Evolutionary conservation across 306 rosid species (phyloP).

Genomic region (Rubus idaeus): DNA sequence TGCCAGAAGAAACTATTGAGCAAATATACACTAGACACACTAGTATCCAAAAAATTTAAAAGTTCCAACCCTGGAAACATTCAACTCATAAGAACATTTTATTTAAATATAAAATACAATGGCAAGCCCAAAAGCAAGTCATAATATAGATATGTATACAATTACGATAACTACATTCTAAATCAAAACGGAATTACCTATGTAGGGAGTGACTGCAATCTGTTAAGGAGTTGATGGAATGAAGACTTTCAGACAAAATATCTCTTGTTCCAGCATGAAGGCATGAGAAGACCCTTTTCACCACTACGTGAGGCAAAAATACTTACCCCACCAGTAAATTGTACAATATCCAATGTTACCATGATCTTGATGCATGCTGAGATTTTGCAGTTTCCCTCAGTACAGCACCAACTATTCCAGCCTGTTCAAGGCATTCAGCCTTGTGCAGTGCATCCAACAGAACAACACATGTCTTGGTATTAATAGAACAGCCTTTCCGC

Average conservation of each 20-base stretch:
- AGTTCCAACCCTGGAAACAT: constrained; percentile 1
- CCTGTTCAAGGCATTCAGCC: constrained; percentile 90
- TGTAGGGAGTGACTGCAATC: constrained; percentile 18
- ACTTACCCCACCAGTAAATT: constrained; percentile 12
- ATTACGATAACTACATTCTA: not conserved
- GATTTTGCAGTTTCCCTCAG: constrained; percentile 84
- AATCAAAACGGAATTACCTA: not conserved
- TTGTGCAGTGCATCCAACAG: constrained; percentile 86
- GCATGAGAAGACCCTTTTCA: constrained; percentile 9
- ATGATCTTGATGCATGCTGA: constrained; percentile 73
- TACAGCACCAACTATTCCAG: constrained; percentile 87
- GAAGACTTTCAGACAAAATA: not conserved
- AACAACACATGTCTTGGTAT: constrained; percentile 81
- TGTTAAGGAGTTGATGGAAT: constrained; percentile 24
- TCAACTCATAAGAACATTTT: not conserved
- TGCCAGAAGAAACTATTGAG: not conserved
- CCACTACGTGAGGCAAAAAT: not conserved
- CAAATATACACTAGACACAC: not conserved
- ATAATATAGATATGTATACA: not conserved
- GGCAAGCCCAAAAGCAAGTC: not conserved
- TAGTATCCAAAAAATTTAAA: not conserved
- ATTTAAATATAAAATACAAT: not conserved
- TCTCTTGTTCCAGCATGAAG: not conserved
- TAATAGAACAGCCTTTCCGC: constrained; percentile 58
- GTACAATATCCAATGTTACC: constrained; percentile 37